These are phyloP conservation scores for Neofusicoccum umdonicola DNA, from an alignment of 2,329 filamentous ascomycete species.

Conservation along the genomic window DNA sequence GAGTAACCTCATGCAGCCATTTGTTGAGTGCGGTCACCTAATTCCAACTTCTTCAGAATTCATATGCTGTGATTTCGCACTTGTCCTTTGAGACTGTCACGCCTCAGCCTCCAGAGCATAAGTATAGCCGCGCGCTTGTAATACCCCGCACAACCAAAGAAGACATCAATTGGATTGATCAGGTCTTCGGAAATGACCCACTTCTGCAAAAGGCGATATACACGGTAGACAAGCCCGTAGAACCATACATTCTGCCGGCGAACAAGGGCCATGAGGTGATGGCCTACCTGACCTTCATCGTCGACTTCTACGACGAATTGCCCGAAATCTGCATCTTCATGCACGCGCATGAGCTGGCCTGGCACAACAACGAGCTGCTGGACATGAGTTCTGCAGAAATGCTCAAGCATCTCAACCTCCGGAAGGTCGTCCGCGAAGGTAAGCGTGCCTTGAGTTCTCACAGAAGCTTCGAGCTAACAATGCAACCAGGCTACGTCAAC, in stretches of 20 bases:
- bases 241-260: constrained; percentile 18
- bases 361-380: constrained; percentile 22
- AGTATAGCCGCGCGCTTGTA: constrained; percentile 50
- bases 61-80: constrained; percentile 5
- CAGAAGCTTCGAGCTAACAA: constrained; percentile 25
- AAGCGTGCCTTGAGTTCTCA: constrained; percentile 11
- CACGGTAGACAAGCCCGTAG: constrained; percentile 19
- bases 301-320: constrained; percentile 26
- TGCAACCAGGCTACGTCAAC: constrained; percentile 38
- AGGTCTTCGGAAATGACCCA: constrained; percentile 35
- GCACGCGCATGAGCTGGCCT: constrained; percentile 18
- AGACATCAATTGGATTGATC: constrained; percentile 48
- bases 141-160: constrained; percentile 47
- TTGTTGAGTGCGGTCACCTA: neutral
- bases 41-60: neutral
- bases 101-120: constrained; percentile 41
- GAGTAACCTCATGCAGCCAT: neutral
- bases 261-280: constrained; percentile 27
- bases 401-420: constrained; percentile 31
- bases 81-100: constrained; percentile 22
- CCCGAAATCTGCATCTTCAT: constrained; percentile 25
- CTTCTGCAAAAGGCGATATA: constrained; percentile 33
- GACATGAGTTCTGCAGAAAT: constrained; percentile 37
- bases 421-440: constrained; percentile 26
- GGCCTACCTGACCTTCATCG: constrained; percentile 26